Percentiles rank a stretch among this genome's conserved stretches.
Conservation (phyloP, 2,329 filamentous ascomycete genomes). For the Chalaropsis thielavioides region DNA sequence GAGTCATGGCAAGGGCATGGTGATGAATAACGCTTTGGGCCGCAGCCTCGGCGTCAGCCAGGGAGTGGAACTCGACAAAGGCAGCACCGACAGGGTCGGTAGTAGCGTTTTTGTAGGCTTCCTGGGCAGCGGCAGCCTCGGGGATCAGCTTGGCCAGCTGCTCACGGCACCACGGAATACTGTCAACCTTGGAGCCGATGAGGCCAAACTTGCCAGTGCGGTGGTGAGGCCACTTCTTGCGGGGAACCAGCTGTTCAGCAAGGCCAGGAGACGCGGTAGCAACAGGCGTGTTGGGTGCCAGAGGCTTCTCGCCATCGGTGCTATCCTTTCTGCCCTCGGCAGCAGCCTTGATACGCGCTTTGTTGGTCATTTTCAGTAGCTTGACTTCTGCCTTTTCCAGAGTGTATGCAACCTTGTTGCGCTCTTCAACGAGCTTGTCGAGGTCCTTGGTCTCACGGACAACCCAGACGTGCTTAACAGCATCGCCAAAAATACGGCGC, state of each 20-base stretch:
- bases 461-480: conserved; percentile 75
- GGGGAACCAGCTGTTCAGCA: conserved; percentile 51
- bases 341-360: conserved; percentile 44
- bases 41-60: conserved; percentile 72
- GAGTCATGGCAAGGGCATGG: conserved; percentile 72
- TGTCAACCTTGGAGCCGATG: conserved; percentile 57
- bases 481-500: conserved; percentile 64
- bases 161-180: conserved; percentile 67
- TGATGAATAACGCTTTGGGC: conserved; percentile 81
- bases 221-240: conserved; percentile 56
- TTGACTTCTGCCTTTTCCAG: conserved; percentile 79
- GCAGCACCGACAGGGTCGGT: conserved; percentile 57
- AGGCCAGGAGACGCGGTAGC: conserved; percentile 22
- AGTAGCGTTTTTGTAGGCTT: conserved; percentile 49
- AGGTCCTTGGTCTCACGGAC: conserved; percentile 62
- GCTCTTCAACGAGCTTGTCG: conserved; percentile 65
- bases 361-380: conserved; percentile 66
- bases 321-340: conserved; percentile 45
- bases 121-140: conserved; percentile 52
- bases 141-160: conserved; percentile 42
- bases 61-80: conserved; percentile 78
- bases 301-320: conserved; percentile 27
- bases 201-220: conserved; percentile 48
- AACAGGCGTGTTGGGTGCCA: conserved; percentile 35
- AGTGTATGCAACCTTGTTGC: conserved; percentile 64